Percentiles rank a stretch among this genome's conserved stretches.
phyloP scores from a whole-genome alignment of 495 filamentous ascomycete genomes.

The Tuber umbilicatum region DNA sequence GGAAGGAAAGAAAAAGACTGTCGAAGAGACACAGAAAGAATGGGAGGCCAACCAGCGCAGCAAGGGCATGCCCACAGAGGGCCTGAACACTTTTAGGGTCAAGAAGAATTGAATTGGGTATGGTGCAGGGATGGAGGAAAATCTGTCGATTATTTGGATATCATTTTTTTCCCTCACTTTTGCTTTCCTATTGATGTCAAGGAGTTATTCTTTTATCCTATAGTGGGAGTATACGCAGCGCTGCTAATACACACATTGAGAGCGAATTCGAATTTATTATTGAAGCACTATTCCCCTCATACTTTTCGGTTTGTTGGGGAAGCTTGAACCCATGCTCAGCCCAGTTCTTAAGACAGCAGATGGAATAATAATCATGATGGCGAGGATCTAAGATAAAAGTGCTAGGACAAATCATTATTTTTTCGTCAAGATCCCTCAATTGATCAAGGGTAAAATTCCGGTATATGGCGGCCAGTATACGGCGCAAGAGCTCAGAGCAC shows the following conservation, averaged over 20 bases:
- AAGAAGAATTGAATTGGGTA: slow-evolving; percentile 18
- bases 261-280: not conserved
- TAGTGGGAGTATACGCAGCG: not conserved
- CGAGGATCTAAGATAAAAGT: not conserved
- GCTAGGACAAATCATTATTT: not conserved
- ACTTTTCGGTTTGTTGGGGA: not conserved
- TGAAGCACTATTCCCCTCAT: not conserved
- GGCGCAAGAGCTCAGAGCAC: too few relatives aligned
- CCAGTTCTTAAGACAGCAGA: not conserved
- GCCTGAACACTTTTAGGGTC: slow-evolving; percentile 28
- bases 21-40: slow-evolving; percentile 18
- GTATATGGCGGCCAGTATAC: too few relatives aligned
- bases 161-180: not conserved
- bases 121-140: not conserved
- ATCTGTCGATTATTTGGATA: not conserved
- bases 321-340: not conserved
- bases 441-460: too few relatives aligned
- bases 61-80: slow-evolving; percentile 33
- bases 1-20: slow-evolving; percentile 16
- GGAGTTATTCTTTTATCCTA: not conserved
- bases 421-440: too few relatives aligned
- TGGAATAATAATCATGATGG: not conserved
- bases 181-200: not conserved
- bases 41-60: slow-evolving; percentile 30
- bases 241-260: not conserved